phyloP scores from a whole-genome alignment of 441 rosid genomes.

The Eugenia klotzschiana region DNA sequence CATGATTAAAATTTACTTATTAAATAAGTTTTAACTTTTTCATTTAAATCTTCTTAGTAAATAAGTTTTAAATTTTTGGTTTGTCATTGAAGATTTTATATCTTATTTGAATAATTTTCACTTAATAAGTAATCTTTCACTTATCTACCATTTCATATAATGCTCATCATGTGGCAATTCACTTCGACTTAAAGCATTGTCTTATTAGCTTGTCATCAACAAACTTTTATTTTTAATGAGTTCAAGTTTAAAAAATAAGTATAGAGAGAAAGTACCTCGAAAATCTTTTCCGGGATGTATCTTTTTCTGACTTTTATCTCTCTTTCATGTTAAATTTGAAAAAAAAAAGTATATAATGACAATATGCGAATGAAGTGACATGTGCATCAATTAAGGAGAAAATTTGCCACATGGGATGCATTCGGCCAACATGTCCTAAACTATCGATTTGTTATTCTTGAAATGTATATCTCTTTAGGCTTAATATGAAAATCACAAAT shows the following conservation, averaged over 20 bases:
- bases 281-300: neutral
- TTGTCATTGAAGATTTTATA: neutral
- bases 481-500: neutral
- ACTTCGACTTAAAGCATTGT: neutral
- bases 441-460: neutral
- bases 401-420: neutral
- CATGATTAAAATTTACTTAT: neutral
- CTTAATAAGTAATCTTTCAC: neutral
- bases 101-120: neutral
- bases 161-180: neutral
- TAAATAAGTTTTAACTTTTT: neutral
- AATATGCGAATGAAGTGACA: neutral
- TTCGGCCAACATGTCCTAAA: neutral
- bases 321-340: neutral
- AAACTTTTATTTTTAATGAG: neutral
- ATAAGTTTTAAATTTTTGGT: neutral
- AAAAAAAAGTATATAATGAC: neutral
- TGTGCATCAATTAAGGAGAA: neutral
- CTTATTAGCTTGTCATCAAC: neutral
- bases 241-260: neutral
- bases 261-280: neutral
- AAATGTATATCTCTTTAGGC: neutral
- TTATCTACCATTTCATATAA: neutral
- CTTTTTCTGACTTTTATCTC: neutral
- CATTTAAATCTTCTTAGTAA: no score